Evolutionary conservation across 306 rosid genomes (phyloP), one percentile per base, ranked within the genome.

Genomic region (Morella rubra): DNA sequence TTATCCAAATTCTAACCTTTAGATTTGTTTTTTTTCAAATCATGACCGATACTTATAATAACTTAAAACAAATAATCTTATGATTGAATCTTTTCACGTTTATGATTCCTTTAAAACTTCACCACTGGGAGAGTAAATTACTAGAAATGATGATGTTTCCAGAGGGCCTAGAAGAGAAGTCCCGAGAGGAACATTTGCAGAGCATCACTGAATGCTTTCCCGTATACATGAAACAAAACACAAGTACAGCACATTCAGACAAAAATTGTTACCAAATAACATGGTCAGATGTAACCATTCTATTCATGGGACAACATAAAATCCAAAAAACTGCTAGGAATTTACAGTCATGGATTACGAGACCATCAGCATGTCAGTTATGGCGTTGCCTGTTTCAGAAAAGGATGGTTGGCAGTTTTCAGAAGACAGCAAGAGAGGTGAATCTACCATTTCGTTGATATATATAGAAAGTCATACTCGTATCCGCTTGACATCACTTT

Each of bases 401-500:
- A 70, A 47, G 68, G 81, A 78, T 56, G 74, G 73, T 0, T 56
- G 73, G 56, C 27, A 80, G 14, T n/a, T 41, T 27, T 27, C 37
- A 53, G 45, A 72, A 32, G 73, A 72, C 71, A 50, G 73, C 27
- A 52, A 72, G 67, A 76, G 65, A 60, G 60, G 76, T 61, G 59
- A 19, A 74, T 78, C 70, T 5, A 11, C 72, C 18, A 4, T 45
- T 42, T 11, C 41, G 18, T 5, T 42, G 55, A 72, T 54, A 69
- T 52, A 37, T 41, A 27, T 32, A 32, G 32, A 32, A 61, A 16
- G 44, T 86, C 81, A 91, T 65, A 86, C 9, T 18, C 90, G 84
- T 72, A 83, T 6, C 77, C 98, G 77, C 80, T 92, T 90, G 71
- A 69, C 85, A 37, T 90, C 92, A 60, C 71, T 73, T 79, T 85